A percentile compares a stretch with the other conserved stretches of the same genome.
Conservation (phyloP, 2,329 filamentous ascomycete genomes). For the Cladophialophora exuberans region DNA sequence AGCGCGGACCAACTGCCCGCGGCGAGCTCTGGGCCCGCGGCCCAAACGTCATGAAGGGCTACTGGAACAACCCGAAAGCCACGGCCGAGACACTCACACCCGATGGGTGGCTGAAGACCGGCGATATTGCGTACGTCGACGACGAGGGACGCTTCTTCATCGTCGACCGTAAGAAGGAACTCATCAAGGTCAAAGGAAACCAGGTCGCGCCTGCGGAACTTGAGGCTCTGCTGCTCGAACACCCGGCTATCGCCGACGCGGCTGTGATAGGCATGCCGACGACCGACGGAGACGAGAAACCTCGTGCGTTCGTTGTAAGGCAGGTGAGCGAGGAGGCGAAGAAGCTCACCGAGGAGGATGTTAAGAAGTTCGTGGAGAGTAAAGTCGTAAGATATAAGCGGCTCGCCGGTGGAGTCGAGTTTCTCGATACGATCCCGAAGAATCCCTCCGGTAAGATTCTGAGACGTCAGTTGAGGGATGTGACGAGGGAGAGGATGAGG, state of each 20-base stretch:
- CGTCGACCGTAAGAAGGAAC: conserved; percentile 71
- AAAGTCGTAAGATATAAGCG: conserved; percentile 53
- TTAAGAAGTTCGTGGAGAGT: conserved; percentile 34
- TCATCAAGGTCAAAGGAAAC: conserved; percentile 60
- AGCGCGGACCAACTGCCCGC: conserved; percentile 18
- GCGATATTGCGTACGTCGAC: conserved; percentile 58
- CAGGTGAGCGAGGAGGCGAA: conserved; percentile 15
- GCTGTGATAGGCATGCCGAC: conserved; percentile 52
- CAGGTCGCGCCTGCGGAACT: conserved; percentile 55
- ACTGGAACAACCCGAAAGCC: conserved; percentile 61
- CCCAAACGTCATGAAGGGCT: conserved; percentile 62
- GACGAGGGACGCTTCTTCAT: conserved; percentile 49
- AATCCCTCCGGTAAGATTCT: conserved; percentile 56
- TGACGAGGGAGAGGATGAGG: conserved; percentile 22
- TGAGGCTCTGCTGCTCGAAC: conserved; percentile 49
- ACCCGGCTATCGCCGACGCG: conserved; percentile 49
- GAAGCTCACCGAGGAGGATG: conserved; percentile 44
- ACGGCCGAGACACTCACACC: conserved; percentile 55
- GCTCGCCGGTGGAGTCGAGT: conserved; percentile 51
- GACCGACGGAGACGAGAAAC: conserved; percentile 39
- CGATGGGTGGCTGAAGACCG: conserved; percentile 64
- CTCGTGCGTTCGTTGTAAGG: conserved; percentile 49
- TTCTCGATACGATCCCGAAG: conserved; percentile 54
- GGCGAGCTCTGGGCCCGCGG: conserved; percentile 58
- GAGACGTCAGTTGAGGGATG: conserved; percentile 33